phyloP scores from a whole-genome alignment of 1,139 yeast species.

The Yamadazyma dushanensis region DNA sequence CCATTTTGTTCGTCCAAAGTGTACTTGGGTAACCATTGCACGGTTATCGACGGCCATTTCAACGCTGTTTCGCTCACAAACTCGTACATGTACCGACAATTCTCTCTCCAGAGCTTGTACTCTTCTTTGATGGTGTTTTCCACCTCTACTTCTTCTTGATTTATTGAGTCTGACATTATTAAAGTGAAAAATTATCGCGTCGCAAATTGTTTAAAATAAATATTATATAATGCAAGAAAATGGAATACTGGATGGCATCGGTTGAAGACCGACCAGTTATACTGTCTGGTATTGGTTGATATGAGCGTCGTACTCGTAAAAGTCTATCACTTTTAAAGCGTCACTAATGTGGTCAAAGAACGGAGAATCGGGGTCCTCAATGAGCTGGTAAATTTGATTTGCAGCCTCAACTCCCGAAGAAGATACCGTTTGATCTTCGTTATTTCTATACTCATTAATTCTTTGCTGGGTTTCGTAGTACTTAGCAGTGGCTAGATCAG shows the following conservation, averaged over 20 bases:
- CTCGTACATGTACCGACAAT: slow-evolving; percentile 77
- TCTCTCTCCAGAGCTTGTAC: slow-evolving; percentile 76
- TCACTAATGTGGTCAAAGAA: slow-evolving; percentile 43
- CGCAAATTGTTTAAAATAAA: slow-evolving; percentile 1
- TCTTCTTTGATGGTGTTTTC: slow-evolving; percentile 61
- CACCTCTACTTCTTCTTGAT: slow-evolving; percentile 23
- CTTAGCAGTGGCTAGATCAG: slow-evolving; percentile 28
- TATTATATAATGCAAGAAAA: too few relatives aligned
- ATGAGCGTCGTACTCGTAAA: slow-evolving; percentile 23
- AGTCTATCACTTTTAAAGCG: slow-evolving; percentile 43
- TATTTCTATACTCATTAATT: background rate
- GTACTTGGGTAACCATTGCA: slow-evolving; percentile 69
- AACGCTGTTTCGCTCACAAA: slow-evolving; percentile 77
- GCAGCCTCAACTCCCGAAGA: slow-evolving; percentile 13
- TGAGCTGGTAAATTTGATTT: slow-evolving; percentile 23
- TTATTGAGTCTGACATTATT: background rate
- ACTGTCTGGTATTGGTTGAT: slow-evolving; percentile 1
- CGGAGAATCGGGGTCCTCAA: slow-evolving; percentile 30
- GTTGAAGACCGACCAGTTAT: background rate
- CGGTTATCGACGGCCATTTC: slow-evolving; percentile 78
- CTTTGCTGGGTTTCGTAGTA: slow-evolving; percentile 27
- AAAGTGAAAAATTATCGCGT: background rate
- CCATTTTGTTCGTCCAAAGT: slow-evolving; percentile 25
- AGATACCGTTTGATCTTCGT: slow-evolving; percentile 1
- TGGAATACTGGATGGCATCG: too few relatives aligned